phyloP scores from a whole-genome alignment of 352 stramenopile species.

The Hyaloperonospora brassicae region DNA sequence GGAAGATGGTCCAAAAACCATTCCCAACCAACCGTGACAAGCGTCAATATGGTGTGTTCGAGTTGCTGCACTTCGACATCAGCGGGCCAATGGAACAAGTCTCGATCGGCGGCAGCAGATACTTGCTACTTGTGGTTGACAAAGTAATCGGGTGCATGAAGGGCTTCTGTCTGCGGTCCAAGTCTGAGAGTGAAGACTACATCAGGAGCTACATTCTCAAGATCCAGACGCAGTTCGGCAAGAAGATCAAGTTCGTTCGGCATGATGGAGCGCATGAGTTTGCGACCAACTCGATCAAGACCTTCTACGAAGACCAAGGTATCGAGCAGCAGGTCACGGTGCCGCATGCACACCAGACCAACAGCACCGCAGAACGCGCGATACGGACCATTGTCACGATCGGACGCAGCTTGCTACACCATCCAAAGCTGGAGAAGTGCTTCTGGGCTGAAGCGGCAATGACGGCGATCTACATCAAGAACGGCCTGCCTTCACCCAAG shows the following conservation, averaged over 20 bases:
- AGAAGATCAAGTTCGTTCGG: background rate
- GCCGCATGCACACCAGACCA: no score
- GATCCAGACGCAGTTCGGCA: background rate
- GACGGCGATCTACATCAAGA: background rate
- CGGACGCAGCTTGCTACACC: background rate
- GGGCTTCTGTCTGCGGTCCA: background rate
- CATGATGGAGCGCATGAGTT: background rate
- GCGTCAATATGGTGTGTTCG: no score
- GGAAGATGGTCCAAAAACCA: conserved; percentile 1
- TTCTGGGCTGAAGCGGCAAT: background rate
- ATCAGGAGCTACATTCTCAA: background rate
- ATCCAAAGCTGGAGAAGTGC: background rate
- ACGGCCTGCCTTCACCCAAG: background rate
- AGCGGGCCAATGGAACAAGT: no score
- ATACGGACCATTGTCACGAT: background rate
- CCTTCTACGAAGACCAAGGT: no score
- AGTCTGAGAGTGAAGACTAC: background rate
- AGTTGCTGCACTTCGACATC: no score
- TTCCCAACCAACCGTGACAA: background rate
- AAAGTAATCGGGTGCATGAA: no score
- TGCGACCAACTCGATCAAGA: no score
- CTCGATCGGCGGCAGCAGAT: no score
- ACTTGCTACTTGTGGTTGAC: no score
- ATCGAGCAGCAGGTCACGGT: no score
- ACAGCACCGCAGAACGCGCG: no score